Conservation (phyloP, 2,329 filamentous ascomycete species). For the Xylogone sp. region DNA sequence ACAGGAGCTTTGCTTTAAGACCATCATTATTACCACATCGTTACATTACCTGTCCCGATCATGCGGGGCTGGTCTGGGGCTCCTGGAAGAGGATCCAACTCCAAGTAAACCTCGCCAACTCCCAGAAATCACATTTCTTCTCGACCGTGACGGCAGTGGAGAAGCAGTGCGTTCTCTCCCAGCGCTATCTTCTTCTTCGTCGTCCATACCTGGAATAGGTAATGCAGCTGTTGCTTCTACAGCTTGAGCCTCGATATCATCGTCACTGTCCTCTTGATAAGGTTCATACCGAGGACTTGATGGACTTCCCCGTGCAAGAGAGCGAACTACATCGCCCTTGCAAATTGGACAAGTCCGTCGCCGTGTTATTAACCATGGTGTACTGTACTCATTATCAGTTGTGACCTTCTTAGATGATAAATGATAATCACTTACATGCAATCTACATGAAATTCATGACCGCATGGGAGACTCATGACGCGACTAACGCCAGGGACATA, state of each 20-base stretch:
- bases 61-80: conserved; percentile 12
- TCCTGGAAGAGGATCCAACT: conserved; percentile 18
- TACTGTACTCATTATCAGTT: conserved; percentile 48
- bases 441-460: conserved; percentile 94
- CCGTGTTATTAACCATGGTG: conserved; percentile 92
- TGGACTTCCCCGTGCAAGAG: conserved; percentile 45
- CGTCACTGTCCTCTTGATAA: conserved; percentile 33
- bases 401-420: neutral
- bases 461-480: conserved; percentile 96
- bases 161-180: conserved; percentile 19
- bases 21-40: conserved; percentile 4
- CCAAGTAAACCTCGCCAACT: conserved; percentile 21
- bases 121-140: conserved; percentile 6
- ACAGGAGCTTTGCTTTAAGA: conserved; percentile 6
- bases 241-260: conserved; percentile 40
- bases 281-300: conserved; percentile 27
- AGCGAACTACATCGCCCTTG: conserved; percentile 89
- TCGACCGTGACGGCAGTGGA: conserved; percentile 13
- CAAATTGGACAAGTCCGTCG: conserved; percentile 98
- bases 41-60: conserved; percentile 22
- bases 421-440: conserved; percentile 77
- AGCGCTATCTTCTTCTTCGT: conserved; percentile 16
- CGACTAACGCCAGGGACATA: conserved; percentile 91
- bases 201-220: conserved; percentile 13
- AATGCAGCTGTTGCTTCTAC: conserved; percentile 39